phyloP scores from a whole-genome alignment of 129 eudicot genomes.

The Pittosporum tobira region DNA sequence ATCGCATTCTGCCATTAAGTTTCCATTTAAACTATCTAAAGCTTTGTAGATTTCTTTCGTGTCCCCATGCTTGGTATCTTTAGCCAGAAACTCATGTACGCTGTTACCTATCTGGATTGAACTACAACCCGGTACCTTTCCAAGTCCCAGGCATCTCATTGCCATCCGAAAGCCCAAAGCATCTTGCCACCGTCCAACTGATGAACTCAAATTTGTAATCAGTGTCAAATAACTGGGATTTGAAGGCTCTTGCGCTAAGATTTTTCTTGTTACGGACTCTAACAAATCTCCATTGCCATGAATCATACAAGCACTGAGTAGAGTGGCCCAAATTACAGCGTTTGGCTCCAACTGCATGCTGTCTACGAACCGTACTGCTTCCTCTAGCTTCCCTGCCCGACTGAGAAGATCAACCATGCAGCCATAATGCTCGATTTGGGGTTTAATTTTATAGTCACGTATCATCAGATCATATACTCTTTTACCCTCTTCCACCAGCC shows the following conservation, averaged over 20 bases:
- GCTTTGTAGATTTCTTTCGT: conserved; percentile 43
- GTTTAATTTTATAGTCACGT: conserved; percentile 23
- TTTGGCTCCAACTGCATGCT: conserved; percentile 49
- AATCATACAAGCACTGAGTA: conserved; percentile 41
- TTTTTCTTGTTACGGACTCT: conserved; percentile 34
- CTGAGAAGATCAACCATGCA: conserved; percentile 61
- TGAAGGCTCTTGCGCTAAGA: conserved; percentile 37
- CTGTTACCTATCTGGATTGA: conserved; percentile 44
- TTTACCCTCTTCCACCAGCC: conserved; percentile 51
- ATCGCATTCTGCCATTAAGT: conserved; percentile 23
- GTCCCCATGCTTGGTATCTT: conserved; percentile 43
- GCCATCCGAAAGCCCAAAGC: conserved; percentile 37
- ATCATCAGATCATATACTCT: conserved; percentile 38
- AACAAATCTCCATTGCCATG: conserved; percentile 39
- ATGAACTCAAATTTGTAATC: conserved; percentile 41
- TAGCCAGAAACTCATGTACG: conserved; percentile 59
- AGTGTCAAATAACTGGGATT: conserved; percentile 41
- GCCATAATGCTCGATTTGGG: conserved; percentile 59
- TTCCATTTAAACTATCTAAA: conserved; percentile 35
- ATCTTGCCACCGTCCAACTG: conserved; percentile 51
- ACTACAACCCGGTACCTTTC: conserved; percentile 60
- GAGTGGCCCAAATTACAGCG: conserved; percentile 53
- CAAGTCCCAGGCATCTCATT: conserved; percentile 31
- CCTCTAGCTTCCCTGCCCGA: conserved; percentile 44
- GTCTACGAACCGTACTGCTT: conserved; percentile 38